Conservation (phyloP, 176 grass and related monocot genomes). For the Zoysia pacifica region DNA sequence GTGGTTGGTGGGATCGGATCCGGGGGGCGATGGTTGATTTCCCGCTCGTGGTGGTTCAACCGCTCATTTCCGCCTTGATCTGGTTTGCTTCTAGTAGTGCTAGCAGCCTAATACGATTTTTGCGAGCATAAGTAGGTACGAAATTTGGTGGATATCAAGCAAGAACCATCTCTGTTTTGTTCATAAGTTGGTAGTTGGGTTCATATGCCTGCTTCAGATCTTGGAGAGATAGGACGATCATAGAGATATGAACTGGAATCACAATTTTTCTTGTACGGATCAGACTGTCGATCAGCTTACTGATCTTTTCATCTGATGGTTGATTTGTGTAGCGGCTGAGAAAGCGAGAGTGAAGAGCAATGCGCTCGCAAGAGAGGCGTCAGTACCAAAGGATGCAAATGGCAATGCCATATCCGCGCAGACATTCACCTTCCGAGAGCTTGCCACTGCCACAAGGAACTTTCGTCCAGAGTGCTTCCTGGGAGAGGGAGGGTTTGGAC, state of each 20-base stretch:
- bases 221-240: neutral
- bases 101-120: conserved; percentile 5
- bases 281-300: neutral
- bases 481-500: conserved; percentile 80
- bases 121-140: neutral
- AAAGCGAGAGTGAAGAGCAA: conserved; percentile 46
- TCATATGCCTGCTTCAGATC: neutral
- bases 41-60: conserved; percentile 32
- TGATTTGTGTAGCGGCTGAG: conserved; percentile 46
- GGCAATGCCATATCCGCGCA: conserved; percentile 68
- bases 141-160: neutral
- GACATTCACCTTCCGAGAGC: conserved; percentile 85
- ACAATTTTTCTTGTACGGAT: no score
- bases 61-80: conserved; percentile 25
- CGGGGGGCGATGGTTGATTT: conserved; percentile 27
- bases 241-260: neutral
- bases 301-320: neutral
- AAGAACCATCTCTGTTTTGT: neutral
- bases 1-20: conserved; percentile 44
- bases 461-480: conserved; percentile 75
- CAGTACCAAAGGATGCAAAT: conserved; percentile 56
- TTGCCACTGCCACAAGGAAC: conserved; percentile 60
- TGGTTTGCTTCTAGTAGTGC: neutral
- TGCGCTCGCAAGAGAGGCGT: conserved; percentile 43
- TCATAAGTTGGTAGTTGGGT: conserved; percentile 15